Percentiles rank a stretch among this genome's conserved stretches.
These are phyloP conservation scores for Claviceps pusilla DNA, from an alignment of 2,329 filamentous ascomycete species.

Conservation along the genomic window DNA sequence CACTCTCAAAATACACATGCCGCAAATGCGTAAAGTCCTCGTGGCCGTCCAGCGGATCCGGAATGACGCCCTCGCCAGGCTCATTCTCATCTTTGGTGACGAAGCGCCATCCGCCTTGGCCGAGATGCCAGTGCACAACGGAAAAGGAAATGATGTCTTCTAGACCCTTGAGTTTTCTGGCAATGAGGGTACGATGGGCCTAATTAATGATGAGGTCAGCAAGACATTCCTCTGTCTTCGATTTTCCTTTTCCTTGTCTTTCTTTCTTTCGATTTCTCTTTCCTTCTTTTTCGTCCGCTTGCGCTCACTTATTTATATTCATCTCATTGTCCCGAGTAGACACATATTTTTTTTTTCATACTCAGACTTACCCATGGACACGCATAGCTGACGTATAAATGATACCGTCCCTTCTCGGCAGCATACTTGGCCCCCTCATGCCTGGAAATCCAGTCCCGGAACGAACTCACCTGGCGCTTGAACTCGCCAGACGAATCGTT, in stretches of 20 bases:
- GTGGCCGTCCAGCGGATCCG: constrained; percentile 55
- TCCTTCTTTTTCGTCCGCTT: background rate
- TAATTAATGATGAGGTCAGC: constrained; percentile 6
- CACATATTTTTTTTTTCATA: too few relatives aligned
- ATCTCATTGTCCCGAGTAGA: background rate
- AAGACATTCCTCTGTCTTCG: background rate
- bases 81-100: constrained; percentile 44
- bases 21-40: constrained; percentile 55
- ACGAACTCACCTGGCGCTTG: constrained; percentile 72
- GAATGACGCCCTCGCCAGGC: constrained; percentile 47
- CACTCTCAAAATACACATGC: constrained; percentile 63
- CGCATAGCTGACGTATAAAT: constrained; percentile 87
- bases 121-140: constrained; percentile 86
- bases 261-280: background rate
- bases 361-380: constrained; percentile 61
- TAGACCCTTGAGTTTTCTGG: constrained; percentile 78
- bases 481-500: constrained; percentile 76
- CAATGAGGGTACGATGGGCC: constrained; percentile 76
- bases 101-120: constrained; percentile 65
- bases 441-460: constrained; percentile 65
- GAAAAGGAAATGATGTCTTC: constrained; percentile 69
- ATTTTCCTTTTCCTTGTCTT: background rate
- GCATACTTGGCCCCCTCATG: constrained; percentile 61
- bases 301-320: background rate
- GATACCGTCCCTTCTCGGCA: constrained; percentile 78